phyloP scores from a whole-genome alignment of 2,329 filamentous ascomycete genomes.

The Aspergillus sp. region DNA sequence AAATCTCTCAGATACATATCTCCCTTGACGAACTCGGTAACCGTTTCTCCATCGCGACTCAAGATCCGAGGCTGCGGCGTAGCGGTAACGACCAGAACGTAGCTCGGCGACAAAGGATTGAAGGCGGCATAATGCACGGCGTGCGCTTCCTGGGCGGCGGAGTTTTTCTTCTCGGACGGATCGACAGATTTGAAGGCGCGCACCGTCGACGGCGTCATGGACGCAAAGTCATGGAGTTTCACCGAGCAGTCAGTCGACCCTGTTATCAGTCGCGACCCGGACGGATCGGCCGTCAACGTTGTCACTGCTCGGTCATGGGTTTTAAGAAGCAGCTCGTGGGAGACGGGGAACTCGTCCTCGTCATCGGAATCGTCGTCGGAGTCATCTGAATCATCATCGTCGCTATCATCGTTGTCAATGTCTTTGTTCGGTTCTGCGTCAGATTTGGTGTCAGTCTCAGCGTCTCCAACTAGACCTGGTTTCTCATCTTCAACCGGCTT shows the following conservation, averaged over 20 bases:
- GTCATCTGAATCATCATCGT: constrained; percentile 70
- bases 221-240: constrained; percentile 92
- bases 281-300: constrained; percentile 77
- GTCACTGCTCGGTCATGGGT: constrained; percentile 89
- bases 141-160: constrained; percentile 75
- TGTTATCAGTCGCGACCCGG: constrained; percentile 82
- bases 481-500: constrained; percentile 27
- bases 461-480: constrained; percentile 21
- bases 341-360: constrained; percentile 85
- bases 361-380: constrained; percentile 54
- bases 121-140: constrained; percentile 84
- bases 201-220: constrained; percentile 92
- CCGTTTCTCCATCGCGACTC: constrained; percentile 79
- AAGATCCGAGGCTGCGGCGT: constrained; percentile 88
- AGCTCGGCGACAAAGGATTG: constrained; percentile 75
- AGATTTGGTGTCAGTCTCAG: constrained; percentile 21
- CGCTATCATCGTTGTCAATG: constrained; percentile 37
- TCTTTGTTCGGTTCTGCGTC: constrained; percentile 33
- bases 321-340: constrained; percentile 89
- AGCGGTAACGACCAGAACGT: constrained; percentile 83
- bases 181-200: constrained; percentile 92
- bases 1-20: constrained; percentile 98
- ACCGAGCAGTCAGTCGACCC: constrained; percentile 87
- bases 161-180: constrained; percentile 73
- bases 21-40: constrained; percentile 90